Conservation (phyloP, 441 rosid genomes). For the Theobroma grandiflorum region DNA sequence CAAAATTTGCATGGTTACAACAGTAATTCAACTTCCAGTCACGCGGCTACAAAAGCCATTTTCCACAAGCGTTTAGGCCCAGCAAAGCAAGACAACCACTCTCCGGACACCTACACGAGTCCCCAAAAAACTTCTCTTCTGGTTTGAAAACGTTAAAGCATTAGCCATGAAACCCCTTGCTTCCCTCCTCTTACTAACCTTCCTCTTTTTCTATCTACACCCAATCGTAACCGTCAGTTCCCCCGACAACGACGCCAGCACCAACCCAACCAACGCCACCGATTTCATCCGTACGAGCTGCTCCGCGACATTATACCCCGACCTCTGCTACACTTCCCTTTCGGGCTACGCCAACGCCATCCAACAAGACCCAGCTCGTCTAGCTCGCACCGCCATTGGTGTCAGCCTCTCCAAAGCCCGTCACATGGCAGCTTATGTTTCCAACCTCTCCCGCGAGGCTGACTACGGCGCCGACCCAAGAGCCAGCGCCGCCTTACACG, state of each 20-base stretch:
- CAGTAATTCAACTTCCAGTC: background rate
- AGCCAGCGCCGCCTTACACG: conserved; percentile 68
- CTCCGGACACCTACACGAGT: conserved; percentile 10
- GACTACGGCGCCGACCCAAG: conserved; percentile 61
- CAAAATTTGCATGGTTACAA: background rate
- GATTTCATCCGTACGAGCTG: conserved; percentile 82
- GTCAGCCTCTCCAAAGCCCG: conserved; percentile 63
- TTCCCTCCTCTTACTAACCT: conserved; percentile 31
- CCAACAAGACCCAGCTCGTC: conserved; percentile 58
- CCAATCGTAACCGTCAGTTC: conserved; percentile 36
- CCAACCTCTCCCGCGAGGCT: conserved; percentile 67
- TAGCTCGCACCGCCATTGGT: conserved; percentile 70
- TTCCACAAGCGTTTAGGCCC: background rate
- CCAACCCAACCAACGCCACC: conserved; percentile 36
- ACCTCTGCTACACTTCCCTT: conserved; percentile 73
- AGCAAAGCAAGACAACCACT: background rate
- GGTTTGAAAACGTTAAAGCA: background rate
- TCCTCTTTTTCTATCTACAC: conserved; percentile 42
- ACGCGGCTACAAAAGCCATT: conserved; percentile 17
- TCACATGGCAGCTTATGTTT: conserved; percentile 52
- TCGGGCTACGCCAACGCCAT: conserved; percentile 63
- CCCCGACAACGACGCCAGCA: conserved; percentile 17
- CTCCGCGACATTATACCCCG: conserved; percentile 78
- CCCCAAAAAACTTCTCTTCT: conserved; percentile 25
- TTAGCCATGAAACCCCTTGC: conserved; percentile 31